Base-by-base conservation (phyloP, 73 alveolate species). In the Stentor coeruleus region DNA sequence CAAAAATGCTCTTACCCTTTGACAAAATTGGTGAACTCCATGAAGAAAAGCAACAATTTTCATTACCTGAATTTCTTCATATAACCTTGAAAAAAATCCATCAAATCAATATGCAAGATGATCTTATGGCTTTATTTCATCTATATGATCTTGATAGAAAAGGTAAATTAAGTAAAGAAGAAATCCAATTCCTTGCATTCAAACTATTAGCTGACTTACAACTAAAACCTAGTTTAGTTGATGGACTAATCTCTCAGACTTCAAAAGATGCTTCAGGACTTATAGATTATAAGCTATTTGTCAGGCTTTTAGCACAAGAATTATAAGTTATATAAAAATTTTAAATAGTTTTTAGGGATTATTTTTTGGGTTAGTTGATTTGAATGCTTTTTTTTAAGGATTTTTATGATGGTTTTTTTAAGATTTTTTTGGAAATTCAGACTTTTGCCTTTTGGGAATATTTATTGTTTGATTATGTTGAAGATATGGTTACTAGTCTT, bases 51-150 rank as follows among this genome's bases (percentile, higher is more conserved):
- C 79, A 20, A 11, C 40, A 66, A 1, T 26, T 66, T 20, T 26
- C 42, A 15, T 33, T 66, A 15, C 79, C 79, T 66, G 39, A 66
- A 26, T 66, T 20, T 33, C 33, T 66, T 14, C n/a, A 66, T 66
- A 66, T 66, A 11, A 66, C 79, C 15, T 33, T 66, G 14, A 20
- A 66, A 33, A 66, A 66, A 66, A 66, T 66, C 39, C 79, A 66
- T 2, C 79, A 66, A 33, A 66, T 66, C n/a, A 66, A 66, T 2
- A 66, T 66, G 79, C 79, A 66, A 33, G 79, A 66, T 66, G 79
- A 66, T 2, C 79, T 66, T 33, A 66, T 66, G 79, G 79, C 79
- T 20, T 40, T 66, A 28, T 66, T 66, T 31, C 79, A 66, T 66
- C 39, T 66, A 26, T 66, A 66, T 66, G 79, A 66, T 33, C 39